A percentile compares a stretch with the other conserved stretches of the same genome.
phyloP scores from a whole-genome alignment of 1,139 yeast genomes.

The Wickerhamiella pararugosa region DNA sequence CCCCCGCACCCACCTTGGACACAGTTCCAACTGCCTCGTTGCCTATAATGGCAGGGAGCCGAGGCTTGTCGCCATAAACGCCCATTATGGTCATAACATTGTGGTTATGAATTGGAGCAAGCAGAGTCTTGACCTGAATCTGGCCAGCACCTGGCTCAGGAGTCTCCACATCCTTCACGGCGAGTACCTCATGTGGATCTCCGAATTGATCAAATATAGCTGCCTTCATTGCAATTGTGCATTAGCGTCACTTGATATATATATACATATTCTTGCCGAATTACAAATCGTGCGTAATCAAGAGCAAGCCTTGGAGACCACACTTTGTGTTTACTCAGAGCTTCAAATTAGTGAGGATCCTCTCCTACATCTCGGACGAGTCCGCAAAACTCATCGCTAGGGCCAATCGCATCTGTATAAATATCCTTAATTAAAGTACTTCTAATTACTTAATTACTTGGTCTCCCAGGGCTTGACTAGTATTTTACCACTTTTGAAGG shows the following conservation, averaged over 20 bases:
- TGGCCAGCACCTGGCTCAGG: conserved; percentile 24
- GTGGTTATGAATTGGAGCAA: conserved; percentile 1
- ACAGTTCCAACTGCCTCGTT: conserved; percentile 97
- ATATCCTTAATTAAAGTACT: too few species aligned
- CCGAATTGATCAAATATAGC: conserved; percentile 2
- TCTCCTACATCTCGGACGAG: too few species aligned
- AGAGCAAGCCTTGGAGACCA: too few species aligned
- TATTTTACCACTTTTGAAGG: conserved; percentile 3
- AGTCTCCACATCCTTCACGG: conserved; percentile 20
- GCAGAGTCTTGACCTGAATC: conserved; percentile 32
- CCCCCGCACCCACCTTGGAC: conserved; percentile 86
- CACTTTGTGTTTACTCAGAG: too few species aligned
- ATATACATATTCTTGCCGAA: too few species aligned
- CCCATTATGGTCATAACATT: conserved; percentile 1
- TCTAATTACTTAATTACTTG: too few species aligned
- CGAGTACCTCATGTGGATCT: conserved; percentile 1
- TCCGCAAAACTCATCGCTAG: too few species aligned
- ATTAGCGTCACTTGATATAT: too few species aligned
- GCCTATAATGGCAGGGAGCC: conserved; percentile 84
- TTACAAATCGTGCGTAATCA: too few species aligned
- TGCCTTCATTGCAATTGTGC: conserved; percentile 1
- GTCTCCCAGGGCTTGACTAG: neutral
- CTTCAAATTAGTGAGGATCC: too few species aligned
- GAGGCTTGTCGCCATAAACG: conserved; percentile 38
- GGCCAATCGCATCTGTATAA: too few species aligned